These are phyloP conservation scores for grape (Vitis vinifera) DNA, from an alignment of 164 flowering plant species.

Conservation along the genomic window DNA sequence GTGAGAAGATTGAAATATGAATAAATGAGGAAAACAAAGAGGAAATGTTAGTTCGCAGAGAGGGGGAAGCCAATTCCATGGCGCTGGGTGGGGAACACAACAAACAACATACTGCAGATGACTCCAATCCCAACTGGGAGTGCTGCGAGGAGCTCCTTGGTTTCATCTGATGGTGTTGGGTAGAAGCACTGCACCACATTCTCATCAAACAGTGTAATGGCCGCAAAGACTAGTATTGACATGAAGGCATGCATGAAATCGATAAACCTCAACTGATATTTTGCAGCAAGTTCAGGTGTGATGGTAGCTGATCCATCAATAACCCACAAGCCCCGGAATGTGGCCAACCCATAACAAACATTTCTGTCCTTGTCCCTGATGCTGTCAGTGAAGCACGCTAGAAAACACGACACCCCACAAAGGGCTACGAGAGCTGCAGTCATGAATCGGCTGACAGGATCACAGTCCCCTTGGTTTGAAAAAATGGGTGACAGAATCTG, in stretches of 20 bases:
- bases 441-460: neutral
- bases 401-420: neutral
- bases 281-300: neutral
- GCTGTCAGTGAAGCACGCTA: slow-evolving; percentile 1
- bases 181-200: neutral
- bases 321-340: neutral
- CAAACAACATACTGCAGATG: neutral
- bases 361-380: neutral
- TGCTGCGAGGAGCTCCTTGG: neutral
- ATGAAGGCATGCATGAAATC: neutral
- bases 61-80: slow-evolving; percentile 5
- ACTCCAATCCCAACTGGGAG: neutral
- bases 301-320: neutral
- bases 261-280: neutral
- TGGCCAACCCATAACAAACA: slow-evolving; percentile 1
- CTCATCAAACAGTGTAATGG: neutral
- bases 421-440: neutral
- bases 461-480: neutral
- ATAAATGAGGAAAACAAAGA: too few relatives aligned
- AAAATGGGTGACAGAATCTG: neutral
- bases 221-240: neutral
- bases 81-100: neutral
- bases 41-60: neutral
- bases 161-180: neutral
- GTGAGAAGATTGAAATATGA: too few relatives aligned